Conservation (phyloP, 2,329 filamentous ascomycete species). For the Botrytis elliptica region DNA sequence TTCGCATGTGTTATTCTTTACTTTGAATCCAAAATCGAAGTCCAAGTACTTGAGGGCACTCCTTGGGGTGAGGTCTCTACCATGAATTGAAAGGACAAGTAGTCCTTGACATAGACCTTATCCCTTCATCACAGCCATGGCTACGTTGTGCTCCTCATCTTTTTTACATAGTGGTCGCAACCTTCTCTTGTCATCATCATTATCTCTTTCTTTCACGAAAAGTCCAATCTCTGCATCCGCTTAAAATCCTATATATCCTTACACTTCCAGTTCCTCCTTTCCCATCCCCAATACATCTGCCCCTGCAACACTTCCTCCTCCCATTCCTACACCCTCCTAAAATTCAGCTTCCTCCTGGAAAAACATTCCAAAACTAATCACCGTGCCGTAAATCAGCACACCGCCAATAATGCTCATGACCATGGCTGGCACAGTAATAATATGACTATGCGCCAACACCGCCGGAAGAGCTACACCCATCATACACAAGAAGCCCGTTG, state of each 20-base stretch:
- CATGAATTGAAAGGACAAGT: background rate
- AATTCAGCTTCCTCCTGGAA: constrained; percentile 79
- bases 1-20: background rate
- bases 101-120: too few species aligned
- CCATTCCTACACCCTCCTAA: background rate
- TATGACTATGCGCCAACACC: constrained; percentile 79
- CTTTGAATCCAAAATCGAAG: background rate
- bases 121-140: background rate
- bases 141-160: background rate
- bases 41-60: background rate
- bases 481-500: constrained; percentile 91
- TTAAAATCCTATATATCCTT: constrained; percentile 1
- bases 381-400: constrained; percentile 93
- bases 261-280: background rate
- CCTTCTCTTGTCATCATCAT: background rate
- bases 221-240: background rate
- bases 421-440: constrained; percentile 84
- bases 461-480: constrained; percentile 95
- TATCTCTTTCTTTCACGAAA: background rate
- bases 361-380: constrained; percentile 97
- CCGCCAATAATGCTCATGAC: constrained; percentile 93
- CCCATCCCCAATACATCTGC: background rate
- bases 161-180: background rate
- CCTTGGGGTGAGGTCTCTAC: background rate
- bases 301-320: background rate